A percentile compares a stretch with the other conserved stretches of the same genome.
Conservation (phyloP, 2,329 filamentous ascomycete species). For the Penicillium sp. region DNA sequence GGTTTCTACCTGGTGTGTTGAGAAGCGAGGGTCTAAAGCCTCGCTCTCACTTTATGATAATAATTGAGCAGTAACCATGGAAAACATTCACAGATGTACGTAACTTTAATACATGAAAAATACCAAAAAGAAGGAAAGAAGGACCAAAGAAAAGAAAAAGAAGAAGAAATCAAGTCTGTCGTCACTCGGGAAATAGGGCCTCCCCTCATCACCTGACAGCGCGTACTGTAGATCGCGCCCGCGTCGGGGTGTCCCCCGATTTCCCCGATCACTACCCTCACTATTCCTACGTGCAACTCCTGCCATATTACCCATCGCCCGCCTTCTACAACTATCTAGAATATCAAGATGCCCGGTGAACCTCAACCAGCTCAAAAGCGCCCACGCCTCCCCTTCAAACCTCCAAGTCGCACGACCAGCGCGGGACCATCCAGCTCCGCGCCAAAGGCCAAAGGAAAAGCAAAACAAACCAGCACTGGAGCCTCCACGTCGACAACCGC, state of each 20-base stretch:
- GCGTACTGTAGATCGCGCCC: constrained; percentile 19
- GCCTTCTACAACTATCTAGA: neutral
- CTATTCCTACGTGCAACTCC: neutral
- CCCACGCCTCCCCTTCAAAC: constrained; percentile 45
- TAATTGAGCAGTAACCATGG: neutral
- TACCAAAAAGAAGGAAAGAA: neutral
- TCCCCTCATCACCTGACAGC: constrained; percentile 21
- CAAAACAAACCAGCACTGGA: constrained; percentile 15
- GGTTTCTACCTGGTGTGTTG: neutral
- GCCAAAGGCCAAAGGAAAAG: constrained; percentile 21
- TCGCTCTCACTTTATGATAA: neutral
- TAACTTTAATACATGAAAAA: neutral
- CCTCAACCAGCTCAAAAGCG: constrained; percentile 35
- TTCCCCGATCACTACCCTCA: neutral
- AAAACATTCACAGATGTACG: neutral
- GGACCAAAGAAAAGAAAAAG: neutral
- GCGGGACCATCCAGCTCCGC: constrained; percentile 22
- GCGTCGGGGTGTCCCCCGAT: constrained; percentile 4
- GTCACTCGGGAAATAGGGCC: neutral
- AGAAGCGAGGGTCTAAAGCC: neutral
- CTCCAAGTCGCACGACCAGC: constrained; percentile 36
- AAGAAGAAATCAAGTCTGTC: neutral
- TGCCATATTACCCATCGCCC: neutral
- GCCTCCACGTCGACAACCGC: constrained; percentile 7
- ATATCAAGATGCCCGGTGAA: constrained; percentile 28